These are phyloP conservation scores for Filosporella fistucella DNA, from an alignment of 495 filamentous ascomycete genomes.

Conservation along the genomic window DNA sequence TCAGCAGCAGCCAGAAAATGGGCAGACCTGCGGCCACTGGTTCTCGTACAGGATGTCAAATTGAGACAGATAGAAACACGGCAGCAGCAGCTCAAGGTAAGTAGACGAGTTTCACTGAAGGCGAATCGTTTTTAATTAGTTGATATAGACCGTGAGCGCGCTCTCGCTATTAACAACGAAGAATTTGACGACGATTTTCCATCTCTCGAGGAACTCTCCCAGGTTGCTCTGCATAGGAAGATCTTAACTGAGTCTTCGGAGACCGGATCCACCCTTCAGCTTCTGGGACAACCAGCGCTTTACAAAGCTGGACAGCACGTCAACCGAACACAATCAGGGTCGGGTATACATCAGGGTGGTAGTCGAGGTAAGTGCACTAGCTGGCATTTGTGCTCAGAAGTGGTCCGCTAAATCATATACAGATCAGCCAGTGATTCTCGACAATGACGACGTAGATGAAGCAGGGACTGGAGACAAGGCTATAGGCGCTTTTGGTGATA, in stretches of 20 bases:
- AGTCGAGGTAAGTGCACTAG: slow-evolving; percentile 11
- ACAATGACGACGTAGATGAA: too few relatives aligned
- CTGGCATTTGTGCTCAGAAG: slow-evolving; percentile 7
- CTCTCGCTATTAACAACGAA: slow-evolving; percentile 14
- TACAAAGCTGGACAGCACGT: slow-evolving; percentile 4
- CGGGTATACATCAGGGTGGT: slow-evolving; percentile 6
- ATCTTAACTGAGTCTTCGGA: slow-evolving; percentile 14
- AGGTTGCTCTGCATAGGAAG: slow-evolving; percentile 10
- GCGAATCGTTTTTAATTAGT: slow-evolving; percentile 9
- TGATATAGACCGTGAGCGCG: slow-evolving; percentile 7
- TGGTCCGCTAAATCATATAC: slow-evolving; percentile 11
- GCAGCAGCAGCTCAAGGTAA: slow-evolving; percentile 14
- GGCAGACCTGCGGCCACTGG: slow-evolving; percentile 4
- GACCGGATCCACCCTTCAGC: slow-evolving; percentile 11
- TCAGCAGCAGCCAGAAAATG: slow-evolving; percentile 19
- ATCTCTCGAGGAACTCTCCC: slow-evolving; percentile 16
- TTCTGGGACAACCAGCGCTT: slow-evolving; percentile 21
- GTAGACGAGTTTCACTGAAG: slow-evolving; percentile 7
- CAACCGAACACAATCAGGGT: slow-evolving; percentile 5
- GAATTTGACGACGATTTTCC: slow-evolving; percentile 17
- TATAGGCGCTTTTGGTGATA: slow-evolving; percentile 11
- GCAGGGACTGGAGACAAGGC: slow-evolving; percentile 5
- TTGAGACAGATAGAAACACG: slow-evolving; percentile 3
- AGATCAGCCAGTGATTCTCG: slow-evolving; percentile 17
- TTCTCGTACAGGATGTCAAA: too few relatives aligned